phyloP scores from a whole-genome alignment of 2,329 filamentous ascomycete species.

The Emergomyces orientalis region DNA sequence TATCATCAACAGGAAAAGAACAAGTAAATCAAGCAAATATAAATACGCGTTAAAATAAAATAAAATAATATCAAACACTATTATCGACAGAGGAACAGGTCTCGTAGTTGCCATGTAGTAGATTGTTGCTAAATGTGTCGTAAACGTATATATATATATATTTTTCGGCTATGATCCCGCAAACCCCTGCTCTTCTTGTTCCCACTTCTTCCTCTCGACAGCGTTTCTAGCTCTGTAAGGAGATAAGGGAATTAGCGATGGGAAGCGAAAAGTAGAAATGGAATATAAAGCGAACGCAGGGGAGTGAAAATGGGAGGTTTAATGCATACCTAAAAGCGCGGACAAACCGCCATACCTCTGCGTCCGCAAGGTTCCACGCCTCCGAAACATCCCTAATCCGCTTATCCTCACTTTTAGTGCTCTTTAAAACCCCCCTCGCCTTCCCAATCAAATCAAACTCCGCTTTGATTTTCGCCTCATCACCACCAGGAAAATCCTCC shows the following conservation, averaged over 20 bases:
- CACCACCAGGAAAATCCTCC: slow-evolving; percentile 2
- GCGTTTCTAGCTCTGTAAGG: slow-evolving; percentile 42
- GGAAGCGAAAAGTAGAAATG: not conserved
- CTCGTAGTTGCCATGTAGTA: not conserved
- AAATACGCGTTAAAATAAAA: not conserved
- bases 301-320: not conserved
- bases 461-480: slow-evolving; percentile 27
- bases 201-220: slow-evolving; percentile 50
- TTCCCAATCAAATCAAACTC: slow-evolving; percentile 44
- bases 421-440: slow-evolving; percentile 39
- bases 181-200: slow-evolving; percentile 50
- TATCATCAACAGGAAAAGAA: not conserved
- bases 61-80: not conserved
- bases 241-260: slow-evolving; percentile 2
- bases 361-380: slow-evolving; percentile 53
- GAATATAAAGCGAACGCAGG: not conserved
- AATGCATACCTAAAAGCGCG: slow-evolving; percentile 43
- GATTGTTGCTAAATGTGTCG: not conserved
- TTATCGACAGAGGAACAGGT: not conserved
- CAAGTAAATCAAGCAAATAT: not conserved
- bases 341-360: slow-evolving; percentile 56
- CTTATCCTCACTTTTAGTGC: slow-evolving; percentile 29
- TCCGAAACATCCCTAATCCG: slow-evolving; percentile 35
- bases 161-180: slow-evolving; percentile 35
- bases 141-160: not conserved